Conservation (phyloP, 805 yeast genomes). For the Danielia oregonensis region DNA sequence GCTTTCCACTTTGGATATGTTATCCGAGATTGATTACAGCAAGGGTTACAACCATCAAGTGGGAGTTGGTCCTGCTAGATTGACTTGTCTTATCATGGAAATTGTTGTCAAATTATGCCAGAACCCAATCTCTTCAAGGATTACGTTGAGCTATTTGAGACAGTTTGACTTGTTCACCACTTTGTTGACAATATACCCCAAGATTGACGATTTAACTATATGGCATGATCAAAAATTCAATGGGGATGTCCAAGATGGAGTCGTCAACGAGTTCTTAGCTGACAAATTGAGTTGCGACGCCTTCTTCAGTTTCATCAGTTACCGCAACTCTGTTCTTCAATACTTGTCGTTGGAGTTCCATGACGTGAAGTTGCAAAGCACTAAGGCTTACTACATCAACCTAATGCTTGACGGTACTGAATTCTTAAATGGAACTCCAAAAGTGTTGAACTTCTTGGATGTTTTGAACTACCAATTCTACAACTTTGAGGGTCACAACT, state of each 20-base stretch:
- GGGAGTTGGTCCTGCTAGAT: constrained; percentile 51
- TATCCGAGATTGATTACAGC: constrained; percentile 35
- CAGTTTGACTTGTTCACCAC: constrained; percentile 47
- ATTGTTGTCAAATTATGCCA: constrained; percentile 60
- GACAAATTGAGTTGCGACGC: constrained; percentile 44
- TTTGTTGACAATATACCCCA: constrained; percentile 50
- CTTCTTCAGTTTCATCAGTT: constrained; percentile 56
- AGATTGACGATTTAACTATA: constrained; percentile 47
- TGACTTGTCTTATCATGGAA: constrained; percentile 58
- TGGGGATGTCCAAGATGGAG: constrained; percentile 31
- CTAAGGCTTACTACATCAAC: constrained; percentile 50
- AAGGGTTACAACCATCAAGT: constrained; percentile 33
- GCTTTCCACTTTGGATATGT: constrained; percentile 40
- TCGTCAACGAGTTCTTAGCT: constrained; percentile 29
- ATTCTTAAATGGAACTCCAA: constrained; percentile 58
- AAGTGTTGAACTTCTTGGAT: constrained; percentile 67
- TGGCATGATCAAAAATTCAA: constrained; percentile 52
- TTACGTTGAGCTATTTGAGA: constrained; percentile 52
- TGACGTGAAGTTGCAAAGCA: constrained; percentile 44
- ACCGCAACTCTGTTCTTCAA: constrained; percentile 59
- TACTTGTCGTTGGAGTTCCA: constrained; percentile 74
- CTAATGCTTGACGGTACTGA: constrained; percentile 49
- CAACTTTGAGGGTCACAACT: constrained; percentile 41
- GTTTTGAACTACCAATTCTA: constrained; percentile 50
- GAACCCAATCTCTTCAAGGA: constrained; percentile 49